A percentile compares a stretch with the other conserved stretches of the same genome.
Conservation (phyloP, 768 basidiomycete genomes). For the Rhodotorula taiwanensis region DNA sequence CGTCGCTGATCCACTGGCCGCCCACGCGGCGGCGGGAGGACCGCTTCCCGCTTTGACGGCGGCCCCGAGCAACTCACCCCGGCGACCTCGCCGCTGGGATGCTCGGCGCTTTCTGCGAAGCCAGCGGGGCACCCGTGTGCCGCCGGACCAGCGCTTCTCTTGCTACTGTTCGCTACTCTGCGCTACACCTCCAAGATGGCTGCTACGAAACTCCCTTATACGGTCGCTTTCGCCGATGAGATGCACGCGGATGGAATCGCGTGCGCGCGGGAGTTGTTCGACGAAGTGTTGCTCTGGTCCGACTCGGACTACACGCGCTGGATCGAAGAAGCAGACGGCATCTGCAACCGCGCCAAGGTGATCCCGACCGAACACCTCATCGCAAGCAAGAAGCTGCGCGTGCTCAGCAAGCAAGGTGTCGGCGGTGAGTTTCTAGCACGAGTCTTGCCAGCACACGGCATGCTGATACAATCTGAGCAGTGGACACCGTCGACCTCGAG, state of each 20-base stretch:
- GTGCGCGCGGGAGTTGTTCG: neutral
- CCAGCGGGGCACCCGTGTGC: too few relatives aligned
- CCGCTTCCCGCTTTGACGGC: too few relatives aligned
- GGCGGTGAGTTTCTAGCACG: slow-evolving; percentile 1
- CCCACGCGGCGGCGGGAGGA: too few relatives aligned
- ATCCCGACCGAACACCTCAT: neutral
- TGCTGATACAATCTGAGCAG: neutral
- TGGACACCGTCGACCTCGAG: slow-evolving; percentile 6
- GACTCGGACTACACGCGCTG: slow-evolving; percentile 1
- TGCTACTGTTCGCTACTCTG: too few relatives aligned
- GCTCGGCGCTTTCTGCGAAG: too few relatives aligned
- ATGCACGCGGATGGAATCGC: neutral
- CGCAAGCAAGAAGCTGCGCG: neutral
- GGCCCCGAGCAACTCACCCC: too few relatives aligned
- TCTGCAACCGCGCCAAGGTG: slow-evolving; percentile 2
- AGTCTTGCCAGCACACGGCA: neutral
- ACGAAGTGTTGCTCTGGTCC: neutral
- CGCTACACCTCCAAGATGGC: neutral
- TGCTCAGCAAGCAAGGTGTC: neutral
- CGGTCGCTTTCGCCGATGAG: neutral
- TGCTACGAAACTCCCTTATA: neutral
- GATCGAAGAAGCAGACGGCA: slow-evolving; percentile 5
- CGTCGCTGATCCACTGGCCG: too few relatives aligned
- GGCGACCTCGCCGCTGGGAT: too few relatives aligned
- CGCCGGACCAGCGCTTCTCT: too few relatives aligned